Evolutionary conservation across 495 filamentous ascomycete species (phyloP).

Genomic region (Aspergillus haitiensis): DNA sequence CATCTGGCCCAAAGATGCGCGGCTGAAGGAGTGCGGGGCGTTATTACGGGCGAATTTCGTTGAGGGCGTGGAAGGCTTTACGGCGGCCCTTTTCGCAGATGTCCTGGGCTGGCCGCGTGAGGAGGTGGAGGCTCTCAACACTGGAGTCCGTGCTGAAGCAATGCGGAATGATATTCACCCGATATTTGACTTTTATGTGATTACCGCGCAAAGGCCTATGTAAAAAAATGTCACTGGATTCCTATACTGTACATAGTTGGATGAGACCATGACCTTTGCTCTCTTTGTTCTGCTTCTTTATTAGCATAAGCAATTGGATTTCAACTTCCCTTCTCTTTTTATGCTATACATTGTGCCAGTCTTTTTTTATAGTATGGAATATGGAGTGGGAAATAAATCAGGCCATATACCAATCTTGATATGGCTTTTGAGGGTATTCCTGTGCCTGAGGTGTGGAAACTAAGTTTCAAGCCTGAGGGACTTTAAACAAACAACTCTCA

Average conservation of each 20-base stretch:
- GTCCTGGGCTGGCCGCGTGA: slow-evolving; percentile 50
- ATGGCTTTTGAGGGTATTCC: too few relatives aligned
- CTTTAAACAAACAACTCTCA: too few relatives aligned
- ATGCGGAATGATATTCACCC: slow-evolving; percentile 19
- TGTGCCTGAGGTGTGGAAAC: too few relatives aligned
- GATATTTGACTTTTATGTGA: slow-evolving; percentile 22
- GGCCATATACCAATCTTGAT: too few relatives aligned
- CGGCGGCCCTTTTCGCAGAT: slow-evolving; percentile 42
- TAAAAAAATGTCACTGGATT: not conserved
- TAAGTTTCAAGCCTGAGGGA: too few relatives aligned
- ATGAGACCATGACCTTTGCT: not conserved
- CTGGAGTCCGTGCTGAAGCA: slow-evolving; percentile 20
- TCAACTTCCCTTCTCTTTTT: too few relatives aligned
- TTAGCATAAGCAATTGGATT: too few relatives aligned
- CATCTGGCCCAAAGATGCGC: slow-evolving; percentile 38
- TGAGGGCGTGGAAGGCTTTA: slow-evolving; percentile 40
- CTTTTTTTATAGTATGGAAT: too few relatives aligned
- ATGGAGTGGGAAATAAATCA: too few relatives aligned
- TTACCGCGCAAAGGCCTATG: slow-evolving; percentile 19
- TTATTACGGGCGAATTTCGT: slow-evolving; percentile 31
- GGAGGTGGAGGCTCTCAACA: slow-evolving; percentile 48
- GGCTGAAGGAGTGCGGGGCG: slow-evolving; percentile 39
- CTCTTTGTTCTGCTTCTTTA: not conserved
- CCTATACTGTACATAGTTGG: not conserved
- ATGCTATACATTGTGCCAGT: too few relatives aligned